Evolutionary conservation across 306 rosid genomes (phyloP), one percentile per base, ranked within the genome.

Genomic region (Heteromeles arbutifolia): DNA sequence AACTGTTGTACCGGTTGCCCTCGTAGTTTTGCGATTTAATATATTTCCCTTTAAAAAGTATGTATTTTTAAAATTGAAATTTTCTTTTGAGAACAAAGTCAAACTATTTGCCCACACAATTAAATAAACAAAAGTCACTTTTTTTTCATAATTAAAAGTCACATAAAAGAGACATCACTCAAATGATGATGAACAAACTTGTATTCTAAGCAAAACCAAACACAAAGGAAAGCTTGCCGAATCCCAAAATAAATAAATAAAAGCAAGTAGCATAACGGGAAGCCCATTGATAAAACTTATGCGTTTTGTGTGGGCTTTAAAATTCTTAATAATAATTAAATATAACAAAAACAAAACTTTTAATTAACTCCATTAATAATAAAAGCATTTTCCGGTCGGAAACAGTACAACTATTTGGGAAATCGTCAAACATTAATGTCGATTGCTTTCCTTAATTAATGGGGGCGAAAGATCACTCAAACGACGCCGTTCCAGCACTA

Each of bases 391-490:
- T 54, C 58, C 3, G 56, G 56, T 72, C 52, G 53, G 67, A 73
- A 73, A 57, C 67, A 24, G 50, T 67, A 72, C 75, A 65, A 65
- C 50, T 34, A 10, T 15, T 24, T 32, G 11, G 67, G 76, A 73
- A 73, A 58, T 73, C 76, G 76, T 73, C 76, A 73, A 72, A 58
- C 56, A 41, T 24, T 73, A 39, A 39, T 73, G 56, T 73, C 76
- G 53, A 15, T 39, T 8, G 10, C 14, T 17, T 73, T 24, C 76
- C 67, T 58, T 34, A 43, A 73, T 58, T 26, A 24, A 28, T 57
- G 39, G 76, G 39, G 19, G 25, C 28, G 2, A 7, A 72, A 17
- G 52, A 37, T 8, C 76, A 21, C 14, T 15, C 67, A 21, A 39
- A 73, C 76, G 77, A 73, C 68, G 57, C 77, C 41, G 77, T 58